Percentiles rank a stretch among this genome's conserved stretches.
phyloP scores from a whole-genome alignment of 1,284 basidiomycete genomes.

The Apiotrichum laibachii region DNA sequence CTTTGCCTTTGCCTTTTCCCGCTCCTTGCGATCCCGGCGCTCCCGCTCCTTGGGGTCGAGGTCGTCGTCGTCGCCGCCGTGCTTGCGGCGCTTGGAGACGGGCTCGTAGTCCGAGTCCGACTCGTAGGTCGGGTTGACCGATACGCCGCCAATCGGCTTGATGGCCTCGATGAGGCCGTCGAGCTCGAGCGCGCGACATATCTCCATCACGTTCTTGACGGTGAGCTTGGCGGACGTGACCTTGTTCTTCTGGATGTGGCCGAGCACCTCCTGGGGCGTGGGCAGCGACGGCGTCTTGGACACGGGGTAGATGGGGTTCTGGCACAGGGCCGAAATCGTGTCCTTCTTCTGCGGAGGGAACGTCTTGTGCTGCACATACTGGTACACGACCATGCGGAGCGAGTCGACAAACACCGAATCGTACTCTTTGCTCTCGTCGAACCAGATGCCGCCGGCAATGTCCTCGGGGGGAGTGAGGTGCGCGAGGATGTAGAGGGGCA shows the following conservation, averaged over 20 bases:
- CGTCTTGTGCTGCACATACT: constrained; percentile 34
- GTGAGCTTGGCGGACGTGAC: constrained; percentile 33
- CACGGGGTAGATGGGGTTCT: constrained; percentile 34
- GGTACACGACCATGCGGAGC: constrained; percentile 34
- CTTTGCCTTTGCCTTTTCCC: constrained; percentile 26
- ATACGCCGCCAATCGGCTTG: constrained; percentile 45
- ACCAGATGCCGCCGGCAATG: constrained; percentile 50
- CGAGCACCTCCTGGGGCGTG: constrained; percentile 36
- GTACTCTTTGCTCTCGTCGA: constrained; percentile 46
- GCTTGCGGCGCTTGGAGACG: constrained; percentile 21
- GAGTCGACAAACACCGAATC: constrained; percentile 44
- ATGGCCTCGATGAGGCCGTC: constrained; percentile 48
- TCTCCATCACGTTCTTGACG: constrained; percentile 50
- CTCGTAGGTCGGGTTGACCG: constrained; percentile 21
- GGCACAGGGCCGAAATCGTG: constrained; percentile 21
- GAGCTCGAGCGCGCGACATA: constrained; percentile 47
- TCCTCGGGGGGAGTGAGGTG: constrained; percentile 46
- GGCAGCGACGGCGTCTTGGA: constrained; percentile 33
- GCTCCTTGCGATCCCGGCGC: constrained; percentile 25
- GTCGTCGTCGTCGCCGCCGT: constrained; percentile 21
- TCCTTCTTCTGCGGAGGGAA: constrained; percentile 29
- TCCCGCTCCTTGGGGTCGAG: constrained; percentile 31
- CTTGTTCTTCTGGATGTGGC: constrained; percentile 33
- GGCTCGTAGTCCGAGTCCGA: constrained; percentile 23
- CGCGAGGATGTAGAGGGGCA: constrained; percentile 40